A percentile compares a stretch with the other conserved stretches of the same genome.
phyloP scores from a whole-genome alignment of 73 alveolate genomes.

The Urostyla sp. region DNA sequence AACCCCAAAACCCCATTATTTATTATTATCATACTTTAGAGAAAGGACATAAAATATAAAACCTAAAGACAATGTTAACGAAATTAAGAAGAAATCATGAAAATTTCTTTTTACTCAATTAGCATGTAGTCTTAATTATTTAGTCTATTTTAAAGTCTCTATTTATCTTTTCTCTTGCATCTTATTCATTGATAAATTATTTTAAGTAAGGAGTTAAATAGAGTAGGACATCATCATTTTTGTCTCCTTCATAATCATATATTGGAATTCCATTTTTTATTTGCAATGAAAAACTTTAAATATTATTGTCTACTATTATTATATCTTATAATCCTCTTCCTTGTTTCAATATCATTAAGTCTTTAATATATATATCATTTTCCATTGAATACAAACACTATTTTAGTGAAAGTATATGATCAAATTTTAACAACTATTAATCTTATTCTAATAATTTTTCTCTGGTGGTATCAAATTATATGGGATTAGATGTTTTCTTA shows the following conservation, averaged over 20 bases:
- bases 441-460: constrained; percentile 13
- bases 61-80: no score
- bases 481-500: no score
- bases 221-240: constrained; percentile 1
- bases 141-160: constrained; percentile 40
- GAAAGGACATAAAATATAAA: no score
- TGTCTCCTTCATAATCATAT: constrained; percentile 49
- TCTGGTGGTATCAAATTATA: no score
- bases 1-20: no score
- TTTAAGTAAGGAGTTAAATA: constrained; percentile 46
- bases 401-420: constrained; percentile 31
- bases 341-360: constrained; percentile 32
- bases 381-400: constrained; percentile 45
- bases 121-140: no score
- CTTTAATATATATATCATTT: constrained; percentile 43
- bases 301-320: constrained; percentile 46
- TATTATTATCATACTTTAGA: no score
- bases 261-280: constrained; percentile 49
- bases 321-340: constrained; percentile 33
- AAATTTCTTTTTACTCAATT: no score
- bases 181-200: not conserved
- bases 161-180: constrained; percentile 40
- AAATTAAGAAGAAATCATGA: no score
- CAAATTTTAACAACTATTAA: constrained; percentile 27
- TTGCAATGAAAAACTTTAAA: constrained; percentile 19